Evolutionary conservation across 371 early-diverging fungal species (phyloP), one percentile per base, ranked within the genome.

Genomic region (Mortierella sp.): DNA sequence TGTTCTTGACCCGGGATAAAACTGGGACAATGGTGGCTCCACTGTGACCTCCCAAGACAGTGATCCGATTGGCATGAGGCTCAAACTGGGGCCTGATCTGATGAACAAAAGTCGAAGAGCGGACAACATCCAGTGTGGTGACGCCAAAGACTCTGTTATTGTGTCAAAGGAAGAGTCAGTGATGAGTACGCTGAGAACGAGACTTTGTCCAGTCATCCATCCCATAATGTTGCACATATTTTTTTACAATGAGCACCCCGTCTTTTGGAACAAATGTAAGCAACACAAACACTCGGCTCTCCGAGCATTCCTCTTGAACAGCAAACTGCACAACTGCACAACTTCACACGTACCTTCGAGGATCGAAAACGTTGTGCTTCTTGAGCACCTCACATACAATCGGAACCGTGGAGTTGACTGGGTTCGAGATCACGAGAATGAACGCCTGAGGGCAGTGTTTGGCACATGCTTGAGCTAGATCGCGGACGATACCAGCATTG

Each of bases 31-130:
- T 95, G 64, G 96, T 95, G 21, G 88, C 90, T 54, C 96, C 96
- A 79, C 92, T 91, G 85, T 96, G 96, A 19, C 96, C 96, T 61
- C 96, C 96, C 55, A 96, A 84, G 48, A 96, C 95, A n/a, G 91
- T 86, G 34, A 94, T 90, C 49, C 85, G 82, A 70, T 90, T 83
- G 72, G 67, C 84, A 80, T 52, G 80, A 57, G 71, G 81, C 23
- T 64, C 72, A 27, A 82, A 80, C 54, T 71, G 64, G 38, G 71
- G 72, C 48, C 60, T 67, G 64, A 89, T 52, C 57, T 89, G 87
- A 52, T 84, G 69, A 24, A 94, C 90, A 78, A 96, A 96, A 19
- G 91, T 91, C 67, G 90, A 89, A 24, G 96, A 94, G 54, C 96
- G 91, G 28, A 94, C 94, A 59, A 95, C 83, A 81, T 96, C 96